phyloP scores from a whole-genome alignment of 192 early-diverging fungal species.

The Backusella morwellensis region DNA sequence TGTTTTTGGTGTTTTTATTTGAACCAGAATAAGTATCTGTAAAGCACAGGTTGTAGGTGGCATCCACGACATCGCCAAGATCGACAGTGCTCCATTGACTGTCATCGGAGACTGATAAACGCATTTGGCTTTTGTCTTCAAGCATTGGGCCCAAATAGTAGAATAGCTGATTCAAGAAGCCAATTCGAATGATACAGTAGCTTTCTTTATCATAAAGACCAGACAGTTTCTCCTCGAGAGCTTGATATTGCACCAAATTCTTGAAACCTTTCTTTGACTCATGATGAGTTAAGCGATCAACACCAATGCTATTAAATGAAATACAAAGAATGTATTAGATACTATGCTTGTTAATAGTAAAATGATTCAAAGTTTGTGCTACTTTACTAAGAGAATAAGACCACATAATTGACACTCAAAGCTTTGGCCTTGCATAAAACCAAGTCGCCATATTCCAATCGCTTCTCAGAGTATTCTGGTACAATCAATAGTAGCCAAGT shows the following conservation, averaged over 20 bases:
- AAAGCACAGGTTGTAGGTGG: neutral
- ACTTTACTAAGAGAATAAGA: conserved; percentile 12
- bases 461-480: neutral
- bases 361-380: neutral
- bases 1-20: neutral
- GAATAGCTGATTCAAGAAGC: conserved; percentile 1
- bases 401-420: conserved; percentile 1
- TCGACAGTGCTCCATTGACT: neutral
- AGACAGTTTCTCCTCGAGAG: neutral
- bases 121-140: neutral
- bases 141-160: conserved; percentile 20
- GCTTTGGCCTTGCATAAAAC: neutral
- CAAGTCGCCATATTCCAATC: neutral
- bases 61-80: neutral
- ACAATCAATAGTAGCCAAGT: neutral
- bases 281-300: neutral
- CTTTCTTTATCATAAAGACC: neutral
- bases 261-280: neutral
- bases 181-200: neutral
- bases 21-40: neutral
- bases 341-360: neutral
- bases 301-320: conserved; percentile 9
- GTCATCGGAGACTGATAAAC: neutral
- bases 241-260: neutral
- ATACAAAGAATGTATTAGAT: neutral